Evolutionary conservation across 169 alveolate genomes (phyloP).

Genomic region (Plasmodium yoelii): DNA sequence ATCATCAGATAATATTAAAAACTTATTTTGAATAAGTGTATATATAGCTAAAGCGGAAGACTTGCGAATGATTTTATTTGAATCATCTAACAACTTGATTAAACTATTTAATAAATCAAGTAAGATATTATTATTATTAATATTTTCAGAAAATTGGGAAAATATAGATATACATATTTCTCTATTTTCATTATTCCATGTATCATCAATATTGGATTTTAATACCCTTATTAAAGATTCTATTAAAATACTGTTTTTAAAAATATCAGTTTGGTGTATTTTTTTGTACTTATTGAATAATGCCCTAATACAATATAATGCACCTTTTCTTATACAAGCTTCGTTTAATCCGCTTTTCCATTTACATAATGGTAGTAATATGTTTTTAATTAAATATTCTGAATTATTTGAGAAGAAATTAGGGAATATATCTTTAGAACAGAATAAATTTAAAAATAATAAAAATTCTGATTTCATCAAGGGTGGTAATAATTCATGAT

Average conservation of each 20-base stretch:
- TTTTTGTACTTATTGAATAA: slow-evolving; percentile 39
- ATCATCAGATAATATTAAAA: slow-evolving; percentile 19
- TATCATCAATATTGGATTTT: slow-evolving; percentile 54
- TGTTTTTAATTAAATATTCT: slow-evolving; percentile 38
- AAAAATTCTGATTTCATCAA: slow-evolving; percentile 57
- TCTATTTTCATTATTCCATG: slow-evolving; percentile 64
- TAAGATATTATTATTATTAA: slow-evolving; percentile 39
- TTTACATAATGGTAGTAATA: slow-evolving; percentile 49
- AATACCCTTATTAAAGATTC: slow-evolving; percentile 44
- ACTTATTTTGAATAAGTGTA: slow-evolving; percentile 51
- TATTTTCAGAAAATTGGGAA: slow-evolving; percentile 23
- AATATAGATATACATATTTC: slow-evolving; percentile 49
- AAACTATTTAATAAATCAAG: slow-evolving; percentile 43
- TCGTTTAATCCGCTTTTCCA: slow-evolving; percentile 67
- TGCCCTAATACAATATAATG: slow-evolving; percentile 40
- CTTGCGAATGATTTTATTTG: slow-evolving; percentile 44
- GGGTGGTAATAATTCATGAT: slow-evolving; percentile 33
- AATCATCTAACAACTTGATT: slow-evolving; percentile 36
- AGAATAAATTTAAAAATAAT: slow-evolving; percentile 62
- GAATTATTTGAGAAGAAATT: slow-evolving; percentile 27
- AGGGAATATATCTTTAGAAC: slow-evolving; percentile 34
- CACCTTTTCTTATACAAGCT: slow-evolving; percentile 62
- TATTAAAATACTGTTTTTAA: slow-evolving; percentile 33
- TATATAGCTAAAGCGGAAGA: slow-evolving; percentile 32
- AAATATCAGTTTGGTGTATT: background rate